Percentiles rank a stretch among this genome's conserved stretches.
These are phyloP conservation scores for Coniochaeta pulveracea DNA, from an alignment of 2,329 filamentous ascomycete genomes.

Conservation along the genomic window DNA sequence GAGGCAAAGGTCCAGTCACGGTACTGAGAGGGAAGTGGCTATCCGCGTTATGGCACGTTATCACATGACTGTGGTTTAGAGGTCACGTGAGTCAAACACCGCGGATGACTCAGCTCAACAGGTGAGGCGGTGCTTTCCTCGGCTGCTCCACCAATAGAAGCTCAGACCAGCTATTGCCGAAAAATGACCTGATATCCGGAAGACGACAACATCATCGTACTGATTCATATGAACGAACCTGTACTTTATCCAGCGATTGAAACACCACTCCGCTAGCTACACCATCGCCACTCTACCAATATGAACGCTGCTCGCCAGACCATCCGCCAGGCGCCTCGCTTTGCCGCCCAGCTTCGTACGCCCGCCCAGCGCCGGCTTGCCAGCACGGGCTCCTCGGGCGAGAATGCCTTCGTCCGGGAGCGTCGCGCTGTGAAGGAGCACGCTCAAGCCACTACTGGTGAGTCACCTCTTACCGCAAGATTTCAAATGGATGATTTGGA, in stretches of 20 bases:
- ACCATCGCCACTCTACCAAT: conserved; percentile 9
- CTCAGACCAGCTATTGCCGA: conserved; percentile 8
- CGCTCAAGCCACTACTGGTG: conserved; percentile 73
- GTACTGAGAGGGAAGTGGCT: no score
- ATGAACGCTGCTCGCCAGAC: conserved; percentile 57
- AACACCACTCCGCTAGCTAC: conserved; percentile 7
- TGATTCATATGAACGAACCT: neutral
- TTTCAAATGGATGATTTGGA: neutral
- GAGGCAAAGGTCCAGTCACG: no score
- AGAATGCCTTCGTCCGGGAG: conserved; percentile 93
- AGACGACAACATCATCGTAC: conserved; percentile 1
- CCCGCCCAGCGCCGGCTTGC: conserved; percentile 61
- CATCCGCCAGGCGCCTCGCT: conserved; percentile 51
- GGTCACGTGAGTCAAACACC: conserved; percentile 2
- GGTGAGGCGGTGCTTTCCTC: neutral
- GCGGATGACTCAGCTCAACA: no score
- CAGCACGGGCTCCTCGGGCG: conserved; percentile 54
- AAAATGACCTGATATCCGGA: conserved; percentile 13
- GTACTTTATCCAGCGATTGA: conserved; percentile 4
- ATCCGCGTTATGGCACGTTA: conserved; percentile 11
- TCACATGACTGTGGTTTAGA: conserved; percentile 18
- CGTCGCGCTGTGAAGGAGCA: conserved; percentile 84
- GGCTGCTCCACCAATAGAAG: conserved; percentile 4
- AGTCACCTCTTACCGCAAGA: conserved; percentile 23
- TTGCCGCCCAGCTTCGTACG: conserved; percentile 46